Base-by-base conservation (phyloP, 148 eudicot genomes). In the Polygonum maritimum region DNA sequence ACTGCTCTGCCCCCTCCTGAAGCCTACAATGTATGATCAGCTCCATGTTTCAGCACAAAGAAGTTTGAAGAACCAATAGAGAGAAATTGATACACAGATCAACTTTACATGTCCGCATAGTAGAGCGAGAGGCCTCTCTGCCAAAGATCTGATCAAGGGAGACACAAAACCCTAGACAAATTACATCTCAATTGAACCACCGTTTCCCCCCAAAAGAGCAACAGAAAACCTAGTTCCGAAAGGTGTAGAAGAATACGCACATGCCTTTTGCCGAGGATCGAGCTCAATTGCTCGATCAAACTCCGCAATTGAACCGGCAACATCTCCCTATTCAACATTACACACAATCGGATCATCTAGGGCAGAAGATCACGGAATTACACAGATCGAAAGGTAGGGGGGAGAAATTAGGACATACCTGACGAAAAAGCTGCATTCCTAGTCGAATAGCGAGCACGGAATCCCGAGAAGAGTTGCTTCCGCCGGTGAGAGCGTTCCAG, bases 181-280 rank as follows among this genome's bases (percentile, higher is more conserved):
- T 51, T 35, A 7, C 41, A 58, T 55, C 19, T 45, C 75, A 48
- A 21, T 38, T 5, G 7, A 75, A 75, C 39, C 15, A 36, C 13
- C 48, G 16, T 44, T 6, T 39, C 26, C 62, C 65, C 63, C 48
- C 13, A 47, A 33, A 19, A 67, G 74, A 74, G 12, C 13, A 48
- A 48, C 26, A 54, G 26, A 5, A 38, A 48, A 0, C 18, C 18
- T 11, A 63, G 7, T 26, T 26, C 16, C 10, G 69, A 31, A 31
- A 71, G 12, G 36, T 41, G 7, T 35, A 26, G 16, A 40, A 69
- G 41, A 26, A 67, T 49, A 83, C 97, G 72, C 86, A 94, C 98
- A 94, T 82, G 97, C 92, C 86, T 92, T 90, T 74, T 92, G 98
- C 55, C 98, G 94, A 79, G 93, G 91, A 85, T 94, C 96, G 77